A percentile compares a stretch with the other conserved stretches of the same genome.
Evolutionary conservation across 2,329 filamentous ascomycete genomes (phyloP).

Genomic region (Hymenoscyphus scutula): DNA sequence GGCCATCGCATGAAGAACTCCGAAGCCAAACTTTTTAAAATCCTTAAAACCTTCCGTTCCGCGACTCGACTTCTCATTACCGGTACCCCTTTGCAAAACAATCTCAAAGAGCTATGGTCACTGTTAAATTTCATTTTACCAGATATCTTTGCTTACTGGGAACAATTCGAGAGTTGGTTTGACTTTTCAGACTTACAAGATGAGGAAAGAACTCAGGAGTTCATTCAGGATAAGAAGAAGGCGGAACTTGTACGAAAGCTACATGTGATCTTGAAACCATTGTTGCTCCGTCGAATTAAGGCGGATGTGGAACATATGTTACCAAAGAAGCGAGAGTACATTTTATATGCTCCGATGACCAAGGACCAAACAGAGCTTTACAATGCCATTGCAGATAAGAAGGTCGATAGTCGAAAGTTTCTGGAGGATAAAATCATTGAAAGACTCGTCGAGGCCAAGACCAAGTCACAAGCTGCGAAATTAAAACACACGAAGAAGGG

Average conservation of each 20-base stretch:
- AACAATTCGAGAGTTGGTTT: conserved; percentile 94
- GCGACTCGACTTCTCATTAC: conserved; percentile 91
- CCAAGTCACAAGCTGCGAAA: conserved; percentile 41
- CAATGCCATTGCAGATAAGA: conserved; percentile 58
- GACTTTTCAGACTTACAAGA: conserved; percentile 92
- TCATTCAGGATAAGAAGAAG: conserved; percentile 75
- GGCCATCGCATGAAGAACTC: conserved; percentile 97
- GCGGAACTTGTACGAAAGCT: conserved; percentile 81
- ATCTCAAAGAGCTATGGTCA: conserved; percentile 92
- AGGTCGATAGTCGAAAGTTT: conserved; percentile 65
- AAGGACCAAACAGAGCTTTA: conserved; percentile 90
- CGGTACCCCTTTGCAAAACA: conserved; percentile 93
- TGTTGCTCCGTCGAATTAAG: conserved; percentile 85
- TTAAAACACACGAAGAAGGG: conserved; percentile 19
- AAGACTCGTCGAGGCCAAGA: conserved; percentile 51
- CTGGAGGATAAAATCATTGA: conserved; percentile 77
- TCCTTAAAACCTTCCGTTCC: conserved; percentile 83
- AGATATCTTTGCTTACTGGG: conserved; percentile 88
- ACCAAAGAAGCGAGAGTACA: conserved; percentile 96
- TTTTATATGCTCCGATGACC: conserved; percentile 90
- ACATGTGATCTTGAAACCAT: conserved; percentile 87
- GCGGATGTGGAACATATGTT: conserved; percentile 86
- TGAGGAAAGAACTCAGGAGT: conserved; percentile 72
- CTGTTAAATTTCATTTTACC: conserved; percentile 90
- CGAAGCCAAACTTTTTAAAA: conserved; percentile 86